phyloP scores from a whole-genome alignment of 768 basidiomycete genomes.

The Boletus eberwhitei region DNA sequence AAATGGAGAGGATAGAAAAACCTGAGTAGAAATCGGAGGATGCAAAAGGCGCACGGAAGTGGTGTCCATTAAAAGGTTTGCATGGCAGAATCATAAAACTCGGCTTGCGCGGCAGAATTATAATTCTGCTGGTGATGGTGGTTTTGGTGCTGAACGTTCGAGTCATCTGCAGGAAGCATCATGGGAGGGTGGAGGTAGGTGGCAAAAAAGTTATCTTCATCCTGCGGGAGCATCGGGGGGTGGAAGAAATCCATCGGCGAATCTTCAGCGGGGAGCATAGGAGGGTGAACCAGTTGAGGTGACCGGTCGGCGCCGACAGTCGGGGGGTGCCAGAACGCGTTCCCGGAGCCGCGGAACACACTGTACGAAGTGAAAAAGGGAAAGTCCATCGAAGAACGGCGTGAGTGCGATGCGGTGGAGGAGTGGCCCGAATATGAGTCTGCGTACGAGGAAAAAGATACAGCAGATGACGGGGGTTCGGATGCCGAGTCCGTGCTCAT shows the following conservation, averaged over 20 bases:
- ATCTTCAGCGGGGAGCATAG: constrained; percentile 63
- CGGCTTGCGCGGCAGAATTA: constrained; percentile 16
- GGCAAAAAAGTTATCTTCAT: constrained; percentile 60
- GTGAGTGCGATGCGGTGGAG: constrained; percentile 55
- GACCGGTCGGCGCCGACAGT: constrained; percentile 62
- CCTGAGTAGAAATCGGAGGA: constrained; percentile 7
- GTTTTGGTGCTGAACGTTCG: constrained; percentile 18
- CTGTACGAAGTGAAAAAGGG: constrained; percentile 57
- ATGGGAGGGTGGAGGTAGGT: constrained; percentile 56
- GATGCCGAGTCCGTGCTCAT: constrained; percentile 61
- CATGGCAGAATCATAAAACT: constrained; percentile 38
- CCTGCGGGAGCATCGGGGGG: constrained; percentile 55
- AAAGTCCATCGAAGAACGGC: constrained; percentile 61
- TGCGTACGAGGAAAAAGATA: constrained; percentile 58
- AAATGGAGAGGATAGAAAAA: background rate
- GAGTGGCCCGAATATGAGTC: constrained; percentile 61
- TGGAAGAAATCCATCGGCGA: constrained; percentile 74
- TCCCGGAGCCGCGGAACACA: constrained; percentile 53
- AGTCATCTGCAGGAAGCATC: constrained; percentile 42
- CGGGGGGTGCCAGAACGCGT: constrained; percentile 74
- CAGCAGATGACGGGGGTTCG: constrained; percentile 57
- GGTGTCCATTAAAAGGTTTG: constrained; percentile 27
- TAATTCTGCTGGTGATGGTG: constrained; percentile 24
- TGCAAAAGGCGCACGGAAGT: background rate
- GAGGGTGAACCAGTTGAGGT: constrained; percentile 61